Evolutionary conservation across 495 filamentous ascomycete species (phyloP).

Genomic region (Penicillium atrosanguineum): DNA sequence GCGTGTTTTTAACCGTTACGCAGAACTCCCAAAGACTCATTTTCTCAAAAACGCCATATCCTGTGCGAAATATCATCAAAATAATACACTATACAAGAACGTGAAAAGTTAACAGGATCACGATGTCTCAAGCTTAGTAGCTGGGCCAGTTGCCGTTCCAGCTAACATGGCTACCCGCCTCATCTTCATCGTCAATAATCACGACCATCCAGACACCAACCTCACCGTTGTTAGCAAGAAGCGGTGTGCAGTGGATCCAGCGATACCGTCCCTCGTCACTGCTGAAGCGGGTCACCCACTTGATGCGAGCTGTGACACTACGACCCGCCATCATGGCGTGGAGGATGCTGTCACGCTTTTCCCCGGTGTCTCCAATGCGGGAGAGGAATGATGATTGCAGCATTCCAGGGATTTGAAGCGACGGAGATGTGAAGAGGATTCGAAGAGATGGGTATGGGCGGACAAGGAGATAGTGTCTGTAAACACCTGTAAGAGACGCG

Average conservation of each 20-base stretch:
- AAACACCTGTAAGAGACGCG: constrained; percentile 39
- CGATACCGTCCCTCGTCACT: constrained; percentile 46
- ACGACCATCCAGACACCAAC: constrained; percentile 65
- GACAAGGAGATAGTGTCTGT: constrained; percentile 59
- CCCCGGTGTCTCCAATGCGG: constrained; percentile 50
- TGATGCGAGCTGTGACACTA: constrained; percentile 63
- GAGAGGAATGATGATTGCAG: constrained; percentile 54
- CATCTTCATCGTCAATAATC: constrained; percentile 49
- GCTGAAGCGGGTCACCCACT: constrained; percentile 49
- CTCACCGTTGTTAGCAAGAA: constrained; percentile 55
- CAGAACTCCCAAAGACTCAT: background rate
- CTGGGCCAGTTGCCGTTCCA: constrained; percentile 14
- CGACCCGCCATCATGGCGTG: constrained; percentile 55
- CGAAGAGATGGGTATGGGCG: constrained; percentile 61
- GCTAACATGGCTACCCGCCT: constrained; percentile 2
- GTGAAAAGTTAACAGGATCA: background rate
- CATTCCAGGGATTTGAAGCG: constrained; percentile 58
- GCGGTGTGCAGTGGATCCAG: constrained; percentile 62
- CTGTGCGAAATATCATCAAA: background rate
- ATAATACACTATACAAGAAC: constrained; percentile 1
- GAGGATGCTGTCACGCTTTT: constrained; percentile 54
- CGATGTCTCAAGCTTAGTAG: background rate
- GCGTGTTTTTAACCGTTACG: background rate
- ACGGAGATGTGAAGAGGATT: constrained; percentile 62
- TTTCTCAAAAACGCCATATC: background rate